Percentiles rank a stretch among this genome's conserved stretches.
phyloP scores from a whole-genome alignment of 2,329 filamentous ascomycete species.

The Tolypocladium ophioglossoides region DNA sequence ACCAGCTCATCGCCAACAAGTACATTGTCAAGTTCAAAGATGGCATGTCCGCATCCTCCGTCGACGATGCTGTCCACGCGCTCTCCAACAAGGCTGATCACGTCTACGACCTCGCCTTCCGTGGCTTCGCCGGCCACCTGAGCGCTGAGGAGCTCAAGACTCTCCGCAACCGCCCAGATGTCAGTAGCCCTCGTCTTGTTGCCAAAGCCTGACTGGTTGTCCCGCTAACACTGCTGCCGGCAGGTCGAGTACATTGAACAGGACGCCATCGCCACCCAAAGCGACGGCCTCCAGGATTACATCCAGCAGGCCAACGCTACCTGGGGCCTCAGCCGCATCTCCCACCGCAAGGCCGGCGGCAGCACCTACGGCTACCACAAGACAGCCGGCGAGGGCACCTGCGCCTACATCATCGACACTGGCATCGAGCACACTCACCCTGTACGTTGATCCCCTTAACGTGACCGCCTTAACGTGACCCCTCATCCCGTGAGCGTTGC shows the following conservation, averaged over 20 bases:
- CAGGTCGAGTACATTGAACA: conserved; percentile 21
- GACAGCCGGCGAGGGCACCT: too few relatives aligned
- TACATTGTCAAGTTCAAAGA: conserved; percentile 2
- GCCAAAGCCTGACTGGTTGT: too few relatives aligned
- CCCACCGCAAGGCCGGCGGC: too few relatives aligned
- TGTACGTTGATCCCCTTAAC: conserved; percentile 23
- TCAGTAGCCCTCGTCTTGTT: background rate
- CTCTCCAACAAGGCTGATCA: background rate
- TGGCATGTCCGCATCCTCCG: background rate
- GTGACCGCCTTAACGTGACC: too few relatives aligned
- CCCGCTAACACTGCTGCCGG: background rate
- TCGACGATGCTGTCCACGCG: background rate
- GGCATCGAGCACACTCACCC: conserved; percentile 12
- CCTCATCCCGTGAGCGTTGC: too few relatives aligned
- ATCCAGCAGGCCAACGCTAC: too few relatives aligned
- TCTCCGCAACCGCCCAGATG: conserved; percentile 1
- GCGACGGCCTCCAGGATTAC: too few relatives aligned
- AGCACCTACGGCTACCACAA: background rate
- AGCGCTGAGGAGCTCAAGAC: background rate
- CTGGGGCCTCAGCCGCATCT: too few relatives aligned
- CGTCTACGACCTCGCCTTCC: background rate
- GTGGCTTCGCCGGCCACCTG: background rate
- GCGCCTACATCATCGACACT: background rate
- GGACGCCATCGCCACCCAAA: background rate
- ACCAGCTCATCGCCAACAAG: background rate